Conservation (phyloP, 345 rosid species). For the Eucalyptus albens region DNA sequence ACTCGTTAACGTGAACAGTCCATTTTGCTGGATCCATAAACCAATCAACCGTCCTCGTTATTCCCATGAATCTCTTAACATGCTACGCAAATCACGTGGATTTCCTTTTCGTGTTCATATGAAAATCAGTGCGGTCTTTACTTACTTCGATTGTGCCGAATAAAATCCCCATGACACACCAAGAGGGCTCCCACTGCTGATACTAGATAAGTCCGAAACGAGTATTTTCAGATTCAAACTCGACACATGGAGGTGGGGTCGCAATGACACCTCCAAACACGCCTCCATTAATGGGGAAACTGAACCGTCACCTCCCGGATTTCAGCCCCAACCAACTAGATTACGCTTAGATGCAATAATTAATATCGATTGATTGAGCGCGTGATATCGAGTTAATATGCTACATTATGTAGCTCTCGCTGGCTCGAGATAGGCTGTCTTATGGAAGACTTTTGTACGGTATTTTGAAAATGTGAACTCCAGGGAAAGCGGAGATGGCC, state of each 20-base stretch:
- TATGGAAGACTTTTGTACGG: no score
- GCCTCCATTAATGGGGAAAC: background rate
- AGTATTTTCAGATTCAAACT: background rate
- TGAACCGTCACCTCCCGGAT: background rate
- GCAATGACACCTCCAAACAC: background rate
- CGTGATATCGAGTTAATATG: no score
- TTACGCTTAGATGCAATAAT: no score
- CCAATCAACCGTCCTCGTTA: no score
- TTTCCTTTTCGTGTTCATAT: background rate
- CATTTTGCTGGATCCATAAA: no score
- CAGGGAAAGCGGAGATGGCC: no score
- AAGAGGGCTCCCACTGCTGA: background rate
- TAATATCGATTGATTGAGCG: no score
- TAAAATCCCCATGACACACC: background rate
- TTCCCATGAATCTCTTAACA: background rate
- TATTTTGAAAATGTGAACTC: no score
- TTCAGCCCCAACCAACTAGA: no score
- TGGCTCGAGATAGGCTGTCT: no score
- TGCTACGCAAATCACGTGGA: background rate
- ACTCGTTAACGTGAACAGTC: background rate
- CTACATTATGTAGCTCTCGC: no score
- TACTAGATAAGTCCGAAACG: background rate
- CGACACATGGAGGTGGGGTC: background rate
- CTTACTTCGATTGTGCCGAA: background rate
- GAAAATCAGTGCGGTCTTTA: background rate